These are phyloP conservation scores for Nakaseomyces delphensis DNA, from an alignment of 1,139 yeast genomes.

Conservation along the genomic window DNA sequence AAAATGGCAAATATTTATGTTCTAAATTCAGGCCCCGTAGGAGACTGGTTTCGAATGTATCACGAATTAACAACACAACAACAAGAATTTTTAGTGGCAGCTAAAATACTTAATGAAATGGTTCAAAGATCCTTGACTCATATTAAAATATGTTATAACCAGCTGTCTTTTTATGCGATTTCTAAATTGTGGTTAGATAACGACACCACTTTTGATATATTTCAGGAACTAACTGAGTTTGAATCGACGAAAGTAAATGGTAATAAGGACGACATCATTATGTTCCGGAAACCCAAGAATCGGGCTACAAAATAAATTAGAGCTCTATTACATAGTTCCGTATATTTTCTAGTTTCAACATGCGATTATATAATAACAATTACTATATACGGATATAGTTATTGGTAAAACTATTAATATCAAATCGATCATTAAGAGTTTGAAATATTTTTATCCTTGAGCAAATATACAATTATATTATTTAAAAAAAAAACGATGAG, in stretches of 20 bases:
- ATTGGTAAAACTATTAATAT: too few species aligned
- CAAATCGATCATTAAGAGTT: too few species aligned
- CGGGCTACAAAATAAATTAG: too few species aligned
- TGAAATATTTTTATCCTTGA: too few species aligned
- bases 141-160: not conserved
- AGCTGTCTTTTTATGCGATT: not conserved
- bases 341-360: too few species aligned
- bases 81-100: not conserved
- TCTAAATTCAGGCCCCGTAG: not conserved
- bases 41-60: constrained; percentile 3
- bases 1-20: constrained; percentile 1
- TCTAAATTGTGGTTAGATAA: not conserved
- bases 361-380: too few species aligned
- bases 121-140: not conserved
- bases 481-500: too few species aligned
- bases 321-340: too few species aligned
- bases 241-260: not conserved
- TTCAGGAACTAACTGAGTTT: not conserved
- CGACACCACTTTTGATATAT: not conserved
- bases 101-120: not conserved
- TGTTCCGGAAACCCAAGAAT: not conserved
- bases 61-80: not conserved
- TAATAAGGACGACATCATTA: not conserved
- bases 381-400: too few species aligned
- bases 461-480: too few species aligned